A percentile compares a stretch with the other conserved stretches of the same genome.
These are phyloP conservation scores for Pythium insidiosum DNA, from an alignment of 352 stramenopile species.

Conservation along the genomic window DNA sequence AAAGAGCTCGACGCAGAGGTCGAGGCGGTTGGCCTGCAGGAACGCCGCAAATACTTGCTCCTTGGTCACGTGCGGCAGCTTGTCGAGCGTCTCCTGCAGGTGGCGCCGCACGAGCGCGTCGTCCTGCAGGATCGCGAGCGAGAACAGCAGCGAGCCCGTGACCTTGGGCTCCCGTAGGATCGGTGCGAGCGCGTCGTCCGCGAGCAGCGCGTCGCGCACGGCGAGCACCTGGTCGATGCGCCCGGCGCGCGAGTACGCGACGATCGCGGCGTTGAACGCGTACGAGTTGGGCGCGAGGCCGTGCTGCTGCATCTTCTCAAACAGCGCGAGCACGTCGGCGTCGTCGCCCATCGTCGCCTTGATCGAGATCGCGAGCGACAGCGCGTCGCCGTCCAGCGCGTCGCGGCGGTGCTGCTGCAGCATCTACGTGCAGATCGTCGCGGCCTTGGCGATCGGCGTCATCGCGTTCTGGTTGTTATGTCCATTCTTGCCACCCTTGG, in stretches of 20 bases:
- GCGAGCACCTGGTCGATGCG: conserved; percentile 41
- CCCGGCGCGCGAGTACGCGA: conserved; percentile 55
- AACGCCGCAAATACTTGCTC: conserved; percentile 32
- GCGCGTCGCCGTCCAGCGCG: conserved; percentile 45
- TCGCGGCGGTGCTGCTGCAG: conserved; percentile 34
- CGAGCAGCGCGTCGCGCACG: conserved; percentile 29
- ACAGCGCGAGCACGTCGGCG: conserved; percentile 68
- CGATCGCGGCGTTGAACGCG: conserved; percentile 64
- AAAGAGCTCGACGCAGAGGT: conserved; percentile 41
- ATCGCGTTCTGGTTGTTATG: too few relatives aligned
- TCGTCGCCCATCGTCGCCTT: conserved; percentile 61
- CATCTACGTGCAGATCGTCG: conserved; percentile 62
- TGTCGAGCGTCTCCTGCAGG: conserved; percentile 18
- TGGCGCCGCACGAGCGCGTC: conserved; percentile 18
- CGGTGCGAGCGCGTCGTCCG: conserved; percentile 9
- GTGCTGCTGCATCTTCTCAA: conserved; percentile 62
- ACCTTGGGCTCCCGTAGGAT: conserved; percentile 39
- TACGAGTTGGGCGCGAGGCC: conserved; percentile 62
- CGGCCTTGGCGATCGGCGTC: conserved; percentile 32
- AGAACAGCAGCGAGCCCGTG: conserved; percentile 50
- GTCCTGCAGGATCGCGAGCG: conserved; percentile 48
- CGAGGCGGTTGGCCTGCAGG: conserved; percentile 22
- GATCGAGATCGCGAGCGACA: conserved; percentile 77
- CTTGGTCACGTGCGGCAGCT: conserved; percentile 34
- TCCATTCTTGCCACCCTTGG: too few relatives aligned